Evolutionary conservation across 345 rosid genomes (phyloP), one percentile per base, ranked within the genome.

Genomic region (Hypericum androsaemum): DNA sequence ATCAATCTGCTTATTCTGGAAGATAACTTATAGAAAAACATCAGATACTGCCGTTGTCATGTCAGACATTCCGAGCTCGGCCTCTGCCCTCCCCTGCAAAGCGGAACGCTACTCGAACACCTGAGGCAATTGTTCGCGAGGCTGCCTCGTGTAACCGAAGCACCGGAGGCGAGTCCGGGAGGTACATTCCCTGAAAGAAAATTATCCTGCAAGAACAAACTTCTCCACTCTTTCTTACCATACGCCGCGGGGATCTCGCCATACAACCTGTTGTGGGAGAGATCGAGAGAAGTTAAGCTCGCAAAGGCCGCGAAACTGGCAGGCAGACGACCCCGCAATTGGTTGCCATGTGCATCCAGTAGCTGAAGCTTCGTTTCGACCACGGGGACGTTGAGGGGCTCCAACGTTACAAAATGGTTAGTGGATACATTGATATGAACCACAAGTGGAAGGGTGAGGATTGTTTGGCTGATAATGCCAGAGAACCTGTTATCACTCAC

Each of bases 401-500:
- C 74, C 11, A 77, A 58, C 13, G 56, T 58, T 54, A 66, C 65
- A 50, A 83, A 63, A 47, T 57, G 65, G 68, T 76, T 80, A 52
- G 54, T 59, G 8, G 87, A 80, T 47, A 71, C 66, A 47, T 83
- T 73, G 6, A 78, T 52, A 37, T 36, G 68, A 13, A 50, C 51
- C 36, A 76, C 52, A 6, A 47, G 37, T 0, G 84, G 77, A 50
- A 80, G 64, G 7, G 77, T 64, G 32, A 78, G 57, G 41, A 83
- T 13, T 39, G 68, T 74, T 8, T 32, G 53, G 10, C 35, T 12
- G 12, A 72, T 38, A 6, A 32, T 6, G 16, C 75, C 66, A 7
- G 80, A 60, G 56, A 83, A 61, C 62, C 78, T 74, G 74, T 80
- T 80, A 44, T 61, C 70, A 57, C 82, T 72, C 57, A 78, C 42